Evolutionary conservation across 345 rosid species (phyloP), one percentile per base, ranked within the genome.

Genomic region (Iberis pinnata): DNA sequence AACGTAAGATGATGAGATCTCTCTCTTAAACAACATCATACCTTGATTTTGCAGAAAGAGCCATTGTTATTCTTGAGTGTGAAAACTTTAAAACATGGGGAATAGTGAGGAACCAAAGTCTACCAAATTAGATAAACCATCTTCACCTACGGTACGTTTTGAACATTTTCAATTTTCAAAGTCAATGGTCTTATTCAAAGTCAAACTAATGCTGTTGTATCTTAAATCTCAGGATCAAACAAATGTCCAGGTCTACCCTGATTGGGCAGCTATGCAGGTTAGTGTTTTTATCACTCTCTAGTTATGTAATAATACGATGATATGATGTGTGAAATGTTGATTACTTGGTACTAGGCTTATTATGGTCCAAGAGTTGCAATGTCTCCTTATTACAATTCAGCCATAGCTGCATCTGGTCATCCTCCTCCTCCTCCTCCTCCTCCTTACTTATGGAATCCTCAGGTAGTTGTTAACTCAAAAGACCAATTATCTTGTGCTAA

Each of bases 241-340:
- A 54, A 82, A 72, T 70, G 47, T 78, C 56, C 98, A 82, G 68
- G 74, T 76, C 18, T 84, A 82, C 69, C 80, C 89, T 56, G 96
- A 90, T 63, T 86, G 96, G 98, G 85, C 87, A 24, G 85, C 85
- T 58, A 76, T 87, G 85, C 96, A 86, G 87, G 98, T 89, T 63
- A 55, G 64, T 62, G 65, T 43, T 36, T 31, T 43, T 35, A 12
- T 6, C 6, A 22, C 43, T 4, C 32, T 48, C 43, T 1, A 8
- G 50, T 12, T 42, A 32, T 38, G 61, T 70, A 51, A 8, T 13
- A 10, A 17, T 47, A 53, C 20, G 15, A 40, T 56, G 18, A 60
- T 32, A 7, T 63, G 36, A 58, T 50, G 36, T 16, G 14, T 10
- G 9, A 17, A n/a, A n/a, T n/a, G n/a, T 27, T 4, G 50, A 63